Conservation (phyloP, 352 stramenopile genomes). For the Phytophthora foliorum region DNA sequence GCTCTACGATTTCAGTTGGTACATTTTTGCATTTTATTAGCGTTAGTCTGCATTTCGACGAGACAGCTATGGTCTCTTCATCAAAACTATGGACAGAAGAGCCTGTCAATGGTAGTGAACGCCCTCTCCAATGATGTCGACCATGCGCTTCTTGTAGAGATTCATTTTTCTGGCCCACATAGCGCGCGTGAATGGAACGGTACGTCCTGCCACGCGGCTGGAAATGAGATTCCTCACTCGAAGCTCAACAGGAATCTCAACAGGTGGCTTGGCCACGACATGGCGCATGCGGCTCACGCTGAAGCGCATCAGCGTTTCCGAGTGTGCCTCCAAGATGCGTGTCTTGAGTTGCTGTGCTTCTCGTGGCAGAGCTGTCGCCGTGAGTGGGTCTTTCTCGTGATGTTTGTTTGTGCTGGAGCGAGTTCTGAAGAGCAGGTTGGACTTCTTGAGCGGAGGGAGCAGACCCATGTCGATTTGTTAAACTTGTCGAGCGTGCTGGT, state of each 20-base stretch:
- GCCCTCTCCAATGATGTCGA: slow-evolving; percentile 59
- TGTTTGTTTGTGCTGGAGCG: slow-evolving; percentile 21
- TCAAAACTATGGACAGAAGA: background rate
- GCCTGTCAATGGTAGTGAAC: slow-evolving; percentile 41
- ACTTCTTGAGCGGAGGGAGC: slow-evolving; percentile 34
- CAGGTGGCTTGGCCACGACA: slow-evolving; percentile 53
- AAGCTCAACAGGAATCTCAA: slow-evolving; percentile 59
- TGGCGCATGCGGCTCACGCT: slow-evolving; percentile 73
- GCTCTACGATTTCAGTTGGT: no score
- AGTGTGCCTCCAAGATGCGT: slow-evolving; percentile 57
- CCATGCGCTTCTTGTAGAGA: slow-evolving; percentile 38
- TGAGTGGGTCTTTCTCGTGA: slow-evolving; percentile 1
- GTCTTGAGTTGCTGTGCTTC: slow-evolving; percentile 68
- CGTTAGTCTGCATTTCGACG: background rate
- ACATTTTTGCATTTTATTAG: no score
- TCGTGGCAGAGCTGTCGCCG: slow-evolving; percentile 28
- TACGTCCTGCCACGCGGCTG: slow-evolving; percentile 60
- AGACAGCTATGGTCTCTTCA: background rate
- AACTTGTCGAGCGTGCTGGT: background rate
- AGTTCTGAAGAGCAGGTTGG: slow-evolving; percentile 27
- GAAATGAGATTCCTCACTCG: slow-evolving; percentile 41
- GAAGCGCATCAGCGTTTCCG: slow-evolving; percentile 63
- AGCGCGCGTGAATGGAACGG: slow-evolving; percentile 62
- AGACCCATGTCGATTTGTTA: slow-evolving; percentile 29
- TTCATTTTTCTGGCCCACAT: slow-evolving; percentile 76